Base-by-base conservation (phyloP, 164 flowering plant genomes). In the Sextonia rubra region DNA sequence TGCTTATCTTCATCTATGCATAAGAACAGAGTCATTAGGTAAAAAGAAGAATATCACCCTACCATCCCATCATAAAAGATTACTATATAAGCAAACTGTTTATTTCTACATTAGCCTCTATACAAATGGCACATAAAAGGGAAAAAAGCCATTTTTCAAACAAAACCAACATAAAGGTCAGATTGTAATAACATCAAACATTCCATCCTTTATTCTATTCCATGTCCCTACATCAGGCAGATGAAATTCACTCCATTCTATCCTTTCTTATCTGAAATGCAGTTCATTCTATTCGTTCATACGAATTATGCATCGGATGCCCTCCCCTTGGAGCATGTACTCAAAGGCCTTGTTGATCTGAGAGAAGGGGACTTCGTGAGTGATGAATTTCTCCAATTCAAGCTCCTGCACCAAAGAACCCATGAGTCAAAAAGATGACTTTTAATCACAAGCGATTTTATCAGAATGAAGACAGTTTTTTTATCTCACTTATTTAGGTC, bases 301-400 rank as follows among this genome's bases (percentile, higher is more conserved):
- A 37, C 74, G 63, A 63, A 89, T 90, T 25, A 86, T 89, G 85
- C 88, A 86, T 8, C 92, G 83, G 20, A 86, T 76, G 44, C 87
- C 49, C 17, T 86, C 82, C 48, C 92, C 91, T 24, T 70, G 20
- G 55, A 84, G 79, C 92, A 88, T 88, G 77, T 75, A 82, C 0
- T 86, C 95, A 64, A 90, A 90, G 8, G 90, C 89, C 66, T 86
- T 89, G 86, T 89, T 90, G 73, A 90, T 89, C 74, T 90, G 88
- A 4, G 85, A 75, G 81, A 90, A 90, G 1, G 89, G 75, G 12
- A 90, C 85, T 69, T 77, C 64, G 78, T 90, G 95, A 18, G 91
- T 89, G 32, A 89, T 84, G 75, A 85, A 90, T 60, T 87, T 90
- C 74, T 88, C 90, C 78, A 85, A 20, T 68, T 89, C 86, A 48